Conservation (phyloP, 2,329 filamentous ascomycete genomes). For the Aureobasidium leucospermi region DNA sequence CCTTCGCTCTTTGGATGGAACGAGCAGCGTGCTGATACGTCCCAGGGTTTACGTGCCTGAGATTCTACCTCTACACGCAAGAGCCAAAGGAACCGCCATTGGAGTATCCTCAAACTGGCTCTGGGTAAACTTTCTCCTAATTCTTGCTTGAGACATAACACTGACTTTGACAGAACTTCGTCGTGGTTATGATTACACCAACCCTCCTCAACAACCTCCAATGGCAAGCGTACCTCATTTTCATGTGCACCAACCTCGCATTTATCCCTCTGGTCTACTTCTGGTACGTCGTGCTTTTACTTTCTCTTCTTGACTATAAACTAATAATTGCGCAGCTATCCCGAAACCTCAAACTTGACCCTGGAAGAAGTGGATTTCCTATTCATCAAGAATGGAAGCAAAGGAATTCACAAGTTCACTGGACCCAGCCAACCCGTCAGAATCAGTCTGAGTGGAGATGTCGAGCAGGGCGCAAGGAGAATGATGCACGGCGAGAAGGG, state of each 20-base stretch:
- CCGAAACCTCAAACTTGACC: slow-evolving; percentile 37
- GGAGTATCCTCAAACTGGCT: slow-evolving; percentile 45
- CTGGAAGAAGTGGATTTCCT: slow-evolving; percentile 41
- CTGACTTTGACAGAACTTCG: slow-evolving; percentile 34
- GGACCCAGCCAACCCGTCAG: slow-evolving; percentile 20
- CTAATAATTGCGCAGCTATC: slow-evolving; percentile 25
- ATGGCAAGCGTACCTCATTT: slow-evolving; percentile 49
- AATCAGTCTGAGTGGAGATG: slow-evolving; percentile 18
- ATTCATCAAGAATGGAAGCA: slow-evolving; percentile 26
- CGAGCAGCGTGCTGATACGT: background rate
- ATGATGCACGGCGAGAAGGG: background rate
- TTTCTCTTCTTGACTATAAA: slow-evolving; percentile 33
- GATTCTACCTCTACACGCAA: slow-evolving; percentile 43
- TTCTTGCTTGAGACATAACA: background rate
- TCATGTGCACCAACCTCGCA: slow-evolving; percentile 42
- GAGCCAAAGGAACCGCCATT: slow-evolving; percentile 44
- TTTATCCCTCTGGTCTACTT: slow-evolving; percentile 44
- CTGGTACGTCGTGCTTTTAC: slow-evolving; percentile 30
- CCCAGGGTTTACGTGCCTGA: slow-evolving; percentile 39
- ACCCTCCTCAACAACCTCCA: slow-evolving; percentile 38
- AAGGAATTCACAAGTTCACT: slow-evolving; percentile 20
- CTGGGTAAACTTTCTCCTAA: slow-evolving; percentile 24
- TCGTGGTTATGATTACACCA: slow-evolving; percentile 48
- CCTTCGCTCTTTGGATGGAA: fast-evolving
- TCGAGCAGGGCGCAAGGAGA: background rate